Percentiles rank a stretch among this genome's conserved stretches.
These are phyloP conservation scores for Conticribra weissflogii DNA, from an alignment of 108 stramenopile genomes.

Conservation along the genomic window DNA sequence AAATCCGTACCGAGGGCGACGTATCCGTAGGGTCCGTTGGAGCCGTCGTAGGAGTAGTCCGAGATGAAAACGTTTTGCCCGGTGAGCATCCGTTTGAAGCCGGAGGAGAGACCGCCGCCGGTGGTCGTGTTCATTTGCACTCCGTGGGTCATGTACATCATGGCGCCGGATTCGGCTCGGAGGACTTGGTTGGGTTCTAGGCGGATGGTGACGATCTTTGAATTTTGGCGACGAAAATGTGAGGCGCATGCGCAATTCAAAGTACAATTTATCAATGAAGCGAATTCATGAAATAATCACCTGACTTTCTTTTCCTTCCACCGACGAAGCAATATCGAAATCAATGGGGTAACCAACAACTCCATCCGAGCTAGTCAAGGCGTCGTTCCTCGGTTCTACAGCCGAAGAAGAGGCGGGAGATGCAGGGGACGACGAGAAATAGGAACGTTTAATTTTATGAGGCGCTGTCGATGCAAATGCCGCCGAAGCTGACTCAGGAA, in stretches of 20 bases:
- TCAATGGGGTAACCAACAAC: constrained; percentile 80
- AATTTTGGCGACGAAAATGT: background rate
- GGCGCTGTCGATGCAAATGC: background rate
- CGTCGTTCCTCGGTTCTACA: constrained; percentile 30
- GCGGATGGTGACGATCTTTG: constrained; percentile 67
- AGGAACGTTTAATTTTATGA: background rate
- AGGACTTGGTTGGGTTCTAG: constrained; percentile 79
- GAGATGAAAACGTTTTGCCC: constrained; percentile 89
- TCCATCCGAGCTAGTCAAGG: constrained; percentile 67
- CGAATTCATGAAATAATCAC: constrained; percentile 1
- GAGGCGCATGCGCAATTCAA: background rate
- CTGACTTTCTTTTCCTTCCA: constrained; percentile 93
- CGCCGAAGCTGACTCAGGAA: background rate
- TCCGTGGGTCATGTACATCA: constrained; percentile 88
- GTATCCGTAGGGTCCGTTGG: constrained; percentile 45
- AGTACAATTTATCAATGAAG: background rate
- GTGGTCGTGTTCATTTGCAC: constrained; percentile 77
- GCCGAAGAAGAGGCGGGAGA: constrained; percentile 7
- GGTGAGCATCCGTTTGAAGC: constrained; percentile 77
- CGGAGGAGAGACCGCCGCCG: constrained; percentile 66
- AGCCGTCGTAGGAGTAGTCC: constrained; percentile 72
- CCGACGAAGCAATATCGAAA: constrained; percentile 66
- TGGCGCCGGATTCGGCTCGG: constrained; percentile 87
- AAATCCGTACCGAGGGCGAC: constrained; percentile 88
- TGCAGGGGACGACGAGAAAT: background rate